These are phyloP conservation scores for Kuraishia floccosa DNA, from an alignment of 805 yeast genomes.

Conservation along the genomic window DNA sequence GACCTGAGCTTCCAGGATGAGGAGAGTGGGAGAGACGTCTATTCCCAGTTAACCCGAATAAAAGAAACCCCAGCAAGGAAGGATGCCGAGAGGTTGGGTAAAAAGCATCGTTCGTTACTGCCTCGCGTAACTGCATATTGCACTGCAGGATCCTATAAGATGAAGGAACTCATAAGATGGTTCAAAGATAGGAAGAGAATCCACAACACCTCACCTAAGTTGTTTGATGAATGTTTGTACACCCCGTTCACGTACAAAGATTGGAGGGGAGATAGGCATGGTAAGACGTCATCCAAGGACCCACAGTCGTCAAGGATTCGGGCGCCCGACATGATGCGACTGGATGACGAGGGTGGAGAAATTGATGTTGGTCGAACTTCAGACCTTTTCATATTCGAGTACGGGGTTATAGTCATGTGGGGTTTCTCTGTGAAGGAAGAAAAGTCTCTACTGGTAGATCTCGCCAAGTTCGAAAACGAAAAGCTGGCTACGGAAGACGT, in stretches of 20 bases:
- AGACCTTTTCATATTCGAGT: constrained; percentile 84
- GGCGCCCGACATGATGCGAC: constrained; percentile 38
- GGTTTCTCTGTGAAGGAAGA: constrained; percentile 86
- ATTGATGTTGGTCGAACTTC: constrained; percentile 71
- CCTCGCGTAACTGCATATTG: constrained; percentile 96
- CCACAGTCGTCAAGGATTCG: constrained; percentile 9
- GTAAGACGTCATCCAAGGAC: constrained; percentile 5
- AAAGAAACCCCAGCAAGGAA: constrained; percentile 82
- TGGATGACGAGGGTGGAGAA: constrained; percentile 94
- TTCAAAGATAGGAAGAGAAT: constrained; percentile 63
- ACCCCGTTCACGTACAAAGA: constrained; percentile 81
- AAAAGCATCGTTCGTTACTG: constrained; percentile 68
- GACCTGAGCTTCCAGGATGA: constrained; percentile 22
- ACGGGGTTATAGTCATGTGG: constrained; percentile 97
- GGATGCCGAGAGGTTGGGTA: constrained; percentile 90
- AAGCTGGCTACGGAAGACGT: constrained; percentile 86
- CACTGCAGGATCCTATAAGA: constrained; percentile 84
- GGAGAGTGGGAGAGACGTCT: constrained; percentile 32
- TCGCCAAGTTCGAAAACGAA: constrained; percentile 87
- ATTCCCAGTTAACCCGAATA: constrained; percentile 75
- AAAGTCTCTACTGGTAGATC: constrained; percentile 63
- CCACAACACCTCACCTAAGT: constrained; percentile 72
- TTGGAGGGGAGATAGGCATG: constrained; percentile 42
- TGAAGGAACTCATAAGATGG: constrained; percentile 84
- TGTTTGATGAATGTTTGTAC: constrained; percentile 90